Percentiles rank a stretch among this genome's conserved stretches.
Evolutionary conservation across 768 basidiomycete genomes (phyloP).

Genomic region (Mycena venus): DNA sequence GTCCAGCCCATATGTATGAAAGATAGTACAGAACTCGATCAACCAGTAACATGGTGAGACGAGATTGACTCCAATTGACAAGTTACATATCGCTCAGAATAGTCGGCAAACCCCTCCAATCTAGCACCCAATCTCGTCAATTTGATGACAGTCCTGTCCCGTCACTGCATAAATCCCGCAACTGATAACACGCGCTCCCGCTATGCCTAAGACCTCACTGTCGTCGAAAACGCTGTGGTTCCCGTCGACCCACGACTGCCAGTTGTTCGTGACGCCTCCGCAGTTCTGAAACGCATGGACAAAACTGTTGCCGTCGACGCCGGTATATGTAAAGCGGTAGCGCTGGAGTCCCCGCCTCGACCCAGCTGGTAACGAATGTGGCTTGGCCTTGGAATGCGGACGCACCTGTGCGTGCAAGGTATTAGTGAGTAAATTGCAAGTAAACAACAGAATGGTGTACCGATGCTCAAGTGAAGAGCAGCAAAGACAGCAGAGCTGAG

Average conservation of each 20-base stretch:
- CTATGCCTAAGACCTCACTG: not conserved
- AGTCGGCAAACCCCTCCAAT: too few species aligned
- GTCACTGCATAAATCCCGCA: not conserved
- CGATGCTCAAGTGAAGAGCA: not conserved
- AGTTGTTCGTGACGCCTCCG: not conserved
- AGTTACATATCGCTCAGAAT: too few species aligned
- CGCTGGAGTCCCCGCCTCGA: not conserved
- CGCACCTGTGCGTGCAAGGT: not conserved
- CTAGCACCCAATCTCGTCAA: not conserved
- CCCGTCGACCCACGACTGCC: not conserved
- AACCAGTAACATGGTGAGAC: too few species aligned
- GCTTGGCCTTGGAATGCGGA: not conserved
- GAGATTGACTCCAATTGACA: too few species aligned
- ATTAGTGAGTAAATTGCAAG: not conserved
- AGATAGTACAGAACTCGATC: too few species aligned
- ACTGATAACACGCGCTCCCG: not conserved
- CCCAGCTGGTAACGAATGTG: not conserved
- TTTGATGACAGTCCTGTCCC: not conserved
- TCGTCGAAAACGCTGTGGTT: not conserved
- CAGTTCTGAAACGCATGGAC: constrained; percentile 1
- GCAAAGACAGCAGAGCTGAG: not conserved
- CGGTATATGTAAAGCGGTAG: not conserved
- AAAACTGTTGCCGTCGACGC: not conserved
- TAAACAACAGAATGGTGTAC: not conserved
- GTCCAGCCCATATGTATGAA: too few species aligned